A percentile compares a stretch with the other conserved stretches of the same genome.
These are phyloP conservation scores for Rosa persica DNA, from an alignment of 306 rosid genomes.

Conservation along the genomic window DNA sequence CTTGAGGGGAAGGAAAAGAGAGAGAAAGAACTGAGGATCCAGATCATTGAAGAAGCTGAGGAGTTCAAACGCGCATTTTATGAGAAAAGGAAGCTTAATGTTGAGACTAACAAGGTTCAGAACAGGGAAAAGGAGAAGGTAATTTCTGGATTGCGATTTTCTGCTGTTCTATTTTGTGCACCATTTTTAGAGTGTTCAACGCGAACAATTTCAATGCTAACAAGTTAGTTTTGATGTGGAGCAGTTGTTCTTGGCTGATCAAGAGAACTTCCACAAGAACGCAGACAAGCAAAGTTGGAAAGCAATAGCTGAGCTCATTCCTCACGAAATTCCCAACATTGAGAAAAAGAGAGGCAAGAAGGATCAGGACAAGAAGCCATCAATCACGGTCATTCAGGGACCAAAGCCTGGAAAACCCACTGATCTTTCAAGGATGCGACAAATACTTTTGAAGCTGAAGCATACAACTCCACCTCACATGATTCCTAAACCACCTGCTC, in stretches of 20 bases:
- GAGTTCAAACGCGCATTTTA: constrained; percentile 75
- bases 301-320: constrained; percentile 91
- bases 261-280: constrained; percentile 96
- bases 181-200: constrained; percentile 9
- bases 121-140: constrained; percentile 98
- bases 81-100: constrained; percentile 92
- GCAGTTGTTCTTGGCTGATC: constrained; percentile 72
- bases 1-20: constrained; percentile 94
- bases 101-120: constrained; percentile 77
- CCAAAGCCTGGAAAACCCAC: constrained; percentile 99
- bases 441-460: constrained; percentile 84
- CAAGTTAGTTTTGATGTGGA: constrained; percentile 20
- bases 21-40: constrained; percentile 86
- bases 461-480: constrained; percentile 98
- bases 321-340: constrained; percentile 88
- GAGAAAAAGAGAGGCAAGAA: constrained; percentile 95
- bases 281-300: constrained; percentile 99
- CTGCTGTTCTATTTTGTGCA: neutral
- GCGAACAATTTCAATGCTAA: neutral
- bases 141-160: constrained; percentile 17
- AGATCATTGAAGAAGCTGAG: constrained; percentile 94
- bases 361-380: constrained; percentile 94
- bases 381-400: constrained; percentile 84
- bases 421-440: constrained; percentile 90
- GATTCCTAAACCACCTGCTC: constrained; percentile 93